These are phyloP conservation scores for Cymodocea nodosa DNA, from an alignment of 116 monocot species.

Conservation along the genomic window DNA sequence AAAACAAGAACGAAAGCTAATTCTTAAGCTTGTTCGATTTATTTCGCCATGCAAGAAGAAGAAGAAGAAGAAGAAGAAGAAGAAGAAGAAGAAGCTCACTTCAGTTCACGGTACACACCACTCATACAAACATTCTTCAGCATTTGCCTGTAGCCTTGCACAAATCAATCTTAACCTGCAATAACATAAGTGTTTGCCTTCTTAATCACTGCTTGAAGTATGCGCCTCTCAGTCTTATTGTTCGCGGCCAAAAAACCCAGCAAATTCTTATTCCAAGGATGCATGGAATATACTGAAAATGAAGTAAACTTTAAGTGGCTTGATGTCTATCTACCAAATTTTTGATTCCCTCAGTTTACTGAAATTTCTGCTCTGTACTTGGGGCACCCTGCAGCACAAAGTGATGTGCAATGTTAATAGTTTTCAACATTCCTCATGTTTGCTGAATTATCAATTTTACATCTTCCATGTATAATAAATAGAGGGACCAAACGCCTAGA, in stretches of 20 bases:
- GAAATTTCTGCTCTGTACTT: constrained; percentile 11
- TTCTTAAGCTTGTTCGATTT: constrained; percentile 1
- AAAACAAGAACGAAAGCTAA: no score
- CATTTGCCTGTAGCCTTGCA: background rate
- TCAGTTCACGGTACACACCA: background rate
- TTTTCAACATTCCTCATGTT: no score
- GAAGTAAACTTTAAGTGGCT: background rate
- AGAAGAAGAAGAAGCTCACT: no score
- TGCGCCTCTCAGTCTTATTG: background rate
- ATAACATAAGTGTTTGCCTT: background rate
- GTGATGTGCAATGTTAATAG: background rate
- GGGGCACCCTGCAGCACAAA: constrained; percentile 10
- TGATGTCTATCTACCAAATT: background rate
- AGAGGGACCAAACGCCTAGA: no score
- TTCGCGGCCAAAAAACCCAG: background rate
- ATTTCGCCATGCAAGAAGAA: constrained; percentile 1
- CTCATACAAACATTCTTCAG: constrained; percentile 3
- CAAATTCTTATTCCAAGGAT: background rate
- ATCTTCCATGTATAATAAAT: no score
- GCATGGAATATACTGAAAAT: background rate
- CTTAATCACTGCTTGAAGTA: background rate
- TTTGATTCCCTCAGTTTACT: constrained; percentile 5
- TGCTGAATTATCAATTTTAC: no score
- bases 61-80: no score
- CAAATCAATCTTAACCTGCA: background rate